These are phyloP conservation scores for Brasenia schreberi DNA, from an alignment of 164 flowering plant species.

Conservation along the genomic window DNA sequence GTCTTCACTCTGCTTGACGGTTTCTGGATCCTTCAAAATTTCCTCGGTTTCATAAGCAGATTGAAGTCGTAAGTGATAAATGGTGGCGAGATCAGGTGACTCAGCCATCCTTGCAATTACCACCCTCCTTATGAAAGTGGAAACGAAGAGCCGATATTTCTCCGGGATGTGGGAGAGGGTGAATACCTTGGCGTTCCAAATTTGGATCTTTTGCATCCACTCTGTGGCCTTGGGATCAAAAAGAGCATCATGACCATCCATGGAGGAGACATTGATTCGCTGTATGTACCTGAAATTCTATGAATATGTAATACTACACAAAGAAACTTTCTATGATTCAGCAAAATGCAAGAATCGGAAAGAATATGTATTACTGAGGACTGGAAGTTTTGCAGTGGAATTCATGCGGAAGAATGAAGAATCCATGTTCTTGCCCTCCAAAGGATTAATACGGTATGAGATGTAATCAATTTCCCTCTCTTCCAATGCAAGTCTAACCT, in stretches of 20 bases:
- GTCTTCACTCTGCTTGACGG: constrained; percentile 34
- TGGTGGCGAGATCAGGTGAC: constrained; percentile 65
- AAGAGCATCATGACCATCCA: constrained; percentile 13
- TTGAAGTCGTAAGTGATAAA: constrained; percentile 67
- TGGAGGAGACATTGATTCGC: constrained; percentile 49
- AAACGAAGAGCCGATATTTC: constrained; percentile 38
- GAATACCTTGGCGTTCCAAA: constrained; percentile 71
- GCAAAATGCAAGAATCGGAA: neutral
- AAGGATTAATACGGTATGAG: constrained; percentile 75
- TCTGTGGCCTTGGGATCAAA: constrained; percentile 34
- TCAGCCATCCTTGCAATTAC: constrained; percentile 87
- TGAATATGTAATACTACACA: too few relatives aligned
- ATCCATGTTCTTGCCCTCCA: constrained; percentile 87
- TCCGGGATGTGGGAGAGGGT: constrained; percentile 67
- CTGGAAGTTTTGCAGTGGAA: constrained; percentile 67
- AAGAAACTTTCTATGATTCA: too few relatives aligned
- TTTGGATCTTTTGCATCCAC: constrained; percentile 89
- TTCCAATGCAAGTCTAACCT: constrained; percentile 87
- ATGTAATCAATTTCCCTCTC: constrained; percentile 84
- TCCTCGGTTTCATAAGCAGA: constrained; percentile 71
- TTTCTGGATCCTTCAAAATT: constrained; percentile 37
- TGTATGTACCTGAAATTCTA: neutral
- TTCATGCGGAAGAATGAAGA: constrained; percentile 69
- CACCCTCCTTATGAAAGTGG: constrained; percentile 67
- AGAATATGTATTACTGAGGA: constrained; percentile 39